A percentile compares a stretch with the other conserved stretches of the same genome.
phyloP scores from a whole-genome alignment of 305 asterid species.

The Ruellia speciosa region DNA sequence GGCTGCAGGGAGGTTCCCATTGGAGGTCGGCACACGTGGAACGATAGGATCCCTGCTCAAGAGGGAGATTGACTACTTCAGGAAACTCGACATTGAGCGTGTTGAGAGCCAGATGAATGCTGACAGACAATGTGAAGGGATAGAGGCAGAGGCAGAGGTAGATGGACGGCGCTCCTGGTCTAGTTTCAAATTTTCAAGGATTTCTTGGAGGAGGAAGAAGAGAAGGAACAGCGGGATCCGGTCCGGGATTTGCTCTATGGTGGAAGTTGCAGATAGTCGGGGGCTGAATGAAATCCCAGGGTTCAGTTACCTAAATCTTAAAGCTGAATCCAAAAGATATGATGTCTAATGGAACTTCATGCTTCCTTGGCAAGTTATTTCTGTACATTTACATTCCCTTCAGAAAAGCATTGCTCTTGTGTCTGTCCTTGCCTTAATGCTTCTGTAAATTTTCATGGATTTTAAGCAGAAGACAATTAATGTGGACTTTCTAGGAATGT shows the following conservation, averaged over 20 bases:
- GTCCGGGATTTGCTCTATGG: conserved; percentile 45
- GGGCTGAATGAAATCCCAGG: conserved; percentile 31
- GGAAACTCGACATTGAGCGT: conserved; percentile 36
- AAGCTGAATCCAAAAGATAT: conserved; percentile 37
- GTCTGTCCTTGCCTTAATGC: neutral
- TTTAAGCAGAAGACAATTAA: neutral
- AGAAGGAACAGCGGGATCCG: conserved; percentile 31
- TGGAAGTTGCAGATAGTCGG: conserved; percentile 46
- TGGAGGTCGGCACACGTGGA: conserved; percentile 70
- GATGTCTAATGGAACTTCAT: conserved; percentile 18
- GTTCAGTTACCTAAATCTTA: conserved; percentile 52
- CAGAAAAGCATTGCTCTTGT: neutral
- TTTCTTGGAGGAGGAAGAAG: conserved; percentile 49
- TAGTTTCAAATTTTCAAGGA: conserved; percentile 30
- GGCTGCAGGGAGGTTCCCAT: conserved; percentile 33
- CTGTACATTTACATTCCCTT: too few relatives aligned
- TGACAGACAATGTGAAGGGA: conserved; percentile 28
- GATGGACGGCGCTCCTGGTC: conserved; percentile 38
- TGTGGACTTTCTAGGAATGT: neutral
- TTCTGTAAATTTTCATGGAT: neutral
- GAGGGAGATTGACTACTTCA: conserved; percentile 68
- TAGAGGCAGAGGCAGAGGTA: conserved; percentile 21
- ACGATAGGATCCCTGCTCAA: conserved; percentile 71
- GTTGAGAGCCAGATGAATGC: conserved; percentile 25
- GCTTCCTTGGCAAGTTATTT: too few relatives aligned